Evolutionary conservation across 306 rosid species (phyloP), one percentile per base, ranked within the genome.

Genomic region (Echinosophora koreensis): DNA sequence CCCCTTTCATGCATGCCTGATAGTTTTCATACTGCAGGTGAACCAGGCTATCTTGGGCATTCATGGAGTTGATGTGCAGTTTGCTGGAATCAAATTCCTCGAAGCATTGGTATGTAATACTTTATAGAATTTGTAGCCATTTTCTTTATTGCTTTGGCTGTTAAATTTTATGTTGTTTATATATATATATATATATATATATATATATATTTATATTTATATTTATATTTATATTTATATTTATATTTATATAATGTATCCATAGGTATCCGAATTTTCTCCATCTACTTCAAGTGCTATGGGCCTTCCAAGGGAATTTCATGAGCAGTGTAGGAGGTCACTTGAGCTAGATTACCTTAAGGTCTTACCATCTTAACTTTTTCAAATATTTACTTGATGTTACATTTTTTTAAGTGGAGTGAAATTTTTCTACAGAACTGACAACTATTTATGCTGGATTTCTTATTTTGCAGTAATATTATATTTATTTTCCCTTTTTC

Each of bases 301-400:
- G 96, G 93, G 96, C 70, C 97, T 95, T 90, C 97, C 98, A 2
- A 88, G 92, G 87, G 98, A 95, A 86, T 92, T 92, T 86, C 98
- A 95, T 88, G 97, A 92, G 86, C 93, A 88, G 76, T 95, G 98
- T 81, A 86, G 91, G 84, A 92, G 81, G 80, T 90, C 97, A 59
- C 85, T 95, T 71, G 97, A 90, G 88, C 79, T 54, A 76, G 89
- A 89, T 66, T 86, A 89, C 80, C 72, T 95, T 74, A 92, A 95
- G 97, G 98, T 94, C 80, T 83, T 82, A 79, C 75, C 8, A 32
- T 94, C 80, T 81, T 82, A 77, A 72, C 11, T 30, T 15, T 65
- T 80, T 80, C 28, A 14, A 59, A 71, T 84, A 63, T 34, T 38
- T 65, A 13, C 35, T 66, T 37, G 54, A 75, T 37, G 13, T 54